These are phyloP conservation scores for Xylaria arbuscula DNA, from an alignment of 2,329 filamentous ascomycete genomes.

Conservation along the genomic window DNA sequence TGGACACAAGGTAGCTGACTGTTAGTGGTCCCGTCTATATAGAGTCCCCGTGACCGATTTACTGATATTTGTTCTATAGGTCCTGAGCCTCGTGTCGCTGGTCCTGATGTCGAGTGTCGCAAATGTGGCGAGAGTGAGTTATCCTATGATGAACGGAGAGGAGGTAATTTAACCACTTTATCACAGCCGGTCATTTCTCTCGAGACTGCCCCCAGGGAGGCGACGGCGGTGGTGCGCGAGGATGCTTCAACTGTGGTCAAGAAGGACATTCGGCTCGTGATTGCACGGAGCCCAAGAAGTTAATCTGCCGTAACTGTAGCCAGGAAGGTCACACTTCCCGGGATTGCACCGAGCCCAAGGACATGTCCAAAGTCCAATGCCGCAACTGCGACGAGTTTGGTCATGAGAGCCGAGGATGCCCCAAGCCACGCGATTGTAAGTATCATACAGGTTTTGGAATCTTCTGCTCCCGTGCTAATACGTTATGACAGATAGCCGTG, in stretches of 20 bases:
- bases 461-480: slow-evolving; percentile 39
- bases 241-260: slow-evolving; percentile 71
- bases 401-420: slow-evolving; percentile 61
- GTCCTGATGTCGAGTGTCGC: slow-evolving; percentile 71
- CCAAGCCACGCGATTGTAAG: slow-evolving; percentile 67
- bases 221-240: slow-evolving; percentile 61
- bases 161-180: slow-evolving; percentile 32
- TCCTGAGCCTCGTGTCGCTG: slow-evolving; percentile 69
- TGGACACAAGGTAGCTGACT: slow-evolving; percentile 64
- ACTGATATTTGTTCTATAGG: slow-evolving; percentile 45
- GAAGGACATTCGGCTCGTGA: slow-evolving; percentile 68
- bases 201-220: slow-evolving; percentile 72
- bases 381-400: slow-evolving; percentile 65
- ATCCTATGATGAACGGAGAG: neutral
- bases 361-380: slow-evolving; percentile 57
- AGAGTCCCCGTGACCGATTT: slow-evolving; percentile 17
- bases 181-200: slow-evolving; percentile 68
- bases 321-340: slow-evolving; percentile 69
- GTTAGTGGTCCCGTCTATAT: slow-evolving; percentile 50
- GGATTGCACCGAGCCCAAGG: slow-evolving; percentile 67
- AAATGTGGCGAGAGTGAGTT: slow-evolving; percentile 70
- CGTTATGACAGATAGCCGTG: slow-evolving; percentile 56
- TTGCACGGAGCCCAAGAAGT: slow-evolving; percentile 60
- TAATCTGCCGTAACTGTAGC: slow-evolving; percentile 70
- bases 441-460: slow-evolving; percentile 16